Base-by-base conservation (phyloP, 192 early-diverging fungal species). In the Linnemannia zychae region DNA sequence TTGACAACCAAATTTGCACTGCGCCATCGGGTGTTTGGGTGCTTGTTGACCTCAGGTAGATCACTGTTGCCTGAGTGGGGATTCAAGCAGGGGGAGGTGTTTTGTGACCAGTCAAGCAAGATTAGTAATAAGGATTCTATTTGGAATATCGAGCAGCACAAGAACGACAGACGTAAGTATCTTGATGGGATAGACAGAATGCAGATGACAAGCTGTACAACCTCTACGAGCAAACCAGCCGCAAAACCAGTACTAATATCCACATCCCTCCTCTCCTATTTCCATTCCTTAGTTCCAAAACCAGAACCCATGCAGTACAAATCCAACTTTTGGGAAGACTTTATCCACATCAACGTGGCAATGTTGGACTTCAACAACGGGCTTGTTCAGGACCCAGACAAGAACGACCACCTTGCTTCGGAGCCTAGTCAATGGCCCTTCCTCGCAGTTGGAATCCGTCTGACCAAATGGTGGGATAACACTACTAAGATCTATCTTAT, bases 281-380 rank as follows among this genome's bases (percentile, higher is more conserved):
- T 49, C 1, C 24, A n/a, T 47, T 7, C 11, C 34, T 36, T 69
- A 40, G 67, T 69, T 7, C 38, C 67, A 5, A 36, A 36, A 36
- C 57, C 28, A 63, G 28, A 63, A 31, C 13, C 57, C 24, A 47
- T 28, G n/a, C 46, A 47, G 24, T 95, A 93, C 87, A 93, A 89
- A 65, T 91, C 95, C 36, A 86, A 88, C 18, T 99, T 99, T 81
- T 83, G 95, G 72, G 82, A 92, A 63, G 93, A 98, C 88, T 96
- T 98, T 88, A 87, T 91, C 53, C 94, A 96, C 63, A 88, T 98
- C 63, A 99, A 99, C 82, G 90, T 95, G 9, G 96, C 94, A 44
- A 99, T 99, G 98, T 97, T 96, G 93, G 92, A 91, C 5, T 92
- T 93, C 44, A 99, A 99, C 90, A 99, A 98, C 82, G 96, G 95